Base-by-base conservation (phyloP, 2,329 filamentous ascomycete species). In the Penicillium sclerotiorum region DNA sequence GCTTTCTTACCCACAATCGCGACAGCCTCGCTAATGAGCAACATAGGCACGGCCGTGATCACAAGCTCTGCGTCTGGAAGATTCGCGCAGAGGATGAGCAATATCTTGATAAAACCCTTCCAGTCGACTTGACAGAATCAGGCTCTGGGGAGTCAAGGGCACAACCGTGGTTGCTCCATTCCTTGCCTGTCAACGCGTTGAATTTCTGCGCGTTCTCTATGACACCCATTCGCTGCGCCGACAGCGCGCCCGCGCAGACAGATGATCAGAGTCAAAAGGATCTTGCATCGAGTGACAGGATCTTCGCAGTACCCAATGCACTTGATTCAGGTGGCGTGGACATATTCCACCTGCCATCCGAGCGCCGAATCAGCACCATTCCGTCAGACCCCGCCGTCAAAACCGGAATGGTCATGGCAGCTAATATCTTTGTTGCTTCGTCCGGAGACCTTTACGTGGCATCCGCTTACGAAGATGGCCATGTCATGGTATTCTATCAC, bases 391-490 rank as follows among this genome's bases (percentile, higher is more conserved):
- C 66, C 47, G 65, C 61, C 38, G 67, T 65, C 25, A 74, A 72
- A 57, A 81, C 73, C 44, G 81, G 74, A 60, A 97, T 97, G 92
- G 84, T 90, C 32, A 97, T 97, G 94, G 85, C 89, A 5, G 72
- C 96, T 15, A 74, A 79, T 8, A 69, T 93, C 3, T 78, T 88
- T 50, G 73, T 80, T 52, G 70, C 76, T 4, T 32, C 67, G 2
- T 58, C 73, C 28, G 71, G 67, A 12, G 67, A 69, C 15, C 72
- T 93, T 1, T 81, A 84, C 5, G 76, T 96, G 6, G 72, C 88
- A 8, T 85, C 86, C 2, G 93, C 88, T 9, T 96, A 94, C 68
- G 94, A 99, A 72, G 90, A 89, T 61, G 94, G 94, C 1, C 80
- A 87, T 45, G 84, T 84, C 1, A 83, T 85, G 46, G 82, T 90